Evolutionary conservation across 2,329 filamentous ascomycete genomes (phyloP), one percentile per base, ranked within the genome.

Genomic region (Hymenoscyphus salicellus): DNA sequence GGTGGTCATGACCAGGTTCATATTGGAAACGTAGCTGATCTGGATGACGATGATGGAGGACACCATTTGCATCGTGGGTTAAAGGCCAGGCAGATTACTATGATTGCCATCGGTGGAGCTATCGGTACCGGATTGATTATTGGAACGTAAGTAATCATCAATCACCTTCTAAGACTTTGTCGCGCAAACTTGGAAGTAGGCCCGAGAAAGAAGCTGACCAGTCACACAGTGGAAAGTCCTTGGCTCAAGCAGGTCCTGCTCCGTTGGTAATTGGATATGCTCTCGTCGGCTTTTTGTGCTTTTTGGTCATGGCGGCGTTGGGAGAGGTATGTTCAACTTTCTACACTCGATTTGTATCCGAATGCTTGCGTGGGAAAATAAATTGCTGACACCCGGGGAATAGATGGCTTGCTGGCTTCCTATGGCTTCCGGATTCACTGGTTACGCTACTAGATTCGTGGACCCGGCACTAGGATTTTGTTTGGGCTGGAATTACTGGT

Each of bases 401-500:
- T 58, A 70, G 77, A 95, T 95, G 90, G 90, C 91, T 7, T 85
- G 91, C 60, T 95, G 89, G 89, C 77, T 95, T 38, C 92, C 92
- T 60, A 82, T 93, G 72, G 85, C 86, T 63, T 86, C 89, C 74
- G 91, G 91, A 70, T 95, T 95, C 78, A 90, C 90, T 67, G 90
- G 89, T 72, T 95, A 93, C 74, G 90, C 91, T 26, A 84, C 86
- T 65, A 84, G 91, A 61, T 95, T 92, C 79, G 89, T 87, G 72
- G 90, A 95, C 72, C 90, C 90, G 63, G 89, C 90, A 63, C 84
- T 95, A 23, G 91, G 91, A 59, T 95, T 95, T 76, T 85, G 89
- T 63, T 82, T 94, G 14, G 71, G 70, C 28, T 73, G 71, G 69
- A 72, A 72, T 59, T 73, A 72, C 59, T 73, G 68, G 67, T 73